Evolutionary conservation across 2,329 filamentous ascomycete species (phyloP), one percentile per base, ranked within the genome.

Genomic region (Colletotrichum sp.): DNA sequence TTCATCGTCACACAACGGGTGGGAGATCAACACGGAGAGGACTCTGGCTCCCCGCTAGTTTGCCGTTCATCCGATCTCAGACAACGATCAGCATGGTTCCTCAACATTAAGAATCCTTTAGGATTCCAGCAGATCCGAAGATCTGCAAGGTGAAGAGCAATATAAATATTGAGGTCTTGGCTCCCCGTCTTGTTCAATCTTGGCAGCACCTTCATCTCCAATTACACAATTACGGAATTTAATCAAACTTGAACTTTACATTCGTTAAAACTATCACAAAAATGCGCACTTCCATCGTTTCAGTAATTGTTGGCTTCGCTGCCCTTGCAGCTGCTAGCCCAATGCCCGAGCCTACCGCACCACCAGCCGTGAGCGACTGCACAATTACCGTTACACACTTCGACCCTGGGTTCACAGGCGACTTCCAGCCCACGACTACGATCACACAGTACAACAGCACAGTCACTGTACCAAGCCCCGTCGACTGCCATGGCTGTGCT

Each of bases 381-480:
- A 75, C 72, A 1, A 63, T 27, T 8, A 75, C 72, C 0, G 7
- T 63, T 5, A 75, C 72, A 3, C 8, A 34, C 12, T n/a, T 52
- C 2, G 69, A 75, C n/a, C 29, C 36, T 2, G 72, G 72, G 6
- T 75, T 75, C 69, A 75, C 72, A 5, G 72, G 72, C 36, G 69
- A 72, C 19, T 72, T n/a, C 55, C 8, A 57, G 0, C 69, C 72
- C 2, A 75, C 69, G 4, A 52, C 5, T 2, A 75, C 72, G 0
- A 22, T 68, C 8, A 75, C 72, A 15, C 30, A 72, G 30, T 75
- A 72, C 62, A 67, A 55, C 30, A n/a, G 16, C 16, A 75, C 72
- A 8, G 55, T 68, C 2, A 68, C 62, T 25, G 63, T 72, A 8
- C 22, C 36, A 16, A 44, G 49, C 11, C 36, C 69, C 6, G 55